Base-by-base conservation (phyloP, 768 basidiomycete species). In the Tephrocybe sp. region DNA sequence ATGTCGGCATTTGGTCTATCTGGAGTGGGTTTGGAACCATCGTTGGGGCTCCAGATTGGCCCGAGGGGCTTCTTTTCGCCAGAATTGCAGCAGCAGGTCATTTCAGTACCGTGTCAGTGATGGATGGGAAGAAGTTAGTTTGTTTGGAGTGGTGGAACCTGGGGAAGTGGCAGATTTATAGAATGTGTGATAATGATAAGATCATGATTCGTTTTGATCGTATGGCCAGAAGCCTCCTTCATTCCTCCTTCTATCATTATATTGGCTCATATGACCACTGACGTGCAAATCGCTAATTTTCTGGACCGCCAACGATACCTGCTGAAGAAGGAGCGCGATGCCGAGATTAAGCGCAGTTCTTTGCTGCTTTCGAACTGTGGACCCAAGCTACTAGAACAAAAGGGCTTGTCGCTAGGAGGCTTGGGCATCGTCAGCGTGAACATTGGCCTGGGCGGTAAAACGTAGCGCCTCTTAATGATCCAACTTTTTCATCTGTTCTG, bases 391-490 rank as follows among this genome's bases (percentile, higher is more conserved):
- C 76, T 98, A n/a, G 92, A 96, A 65, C 85, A 89, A 57, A 86
- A 87, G 51, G 95, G 95, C 3, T 73, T 98, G 9, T 85, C 91
- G 0, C 65, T 97, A 1, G 79, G 79, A 23, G 85, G 85, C 39
- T 73, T 98, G 4, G 83, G 89, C 1, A 70, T 92, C 1, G 75
- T 80, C 1, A 75, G 78, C 20, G 75, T 93, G n/a, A 84, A 79
- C 45, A 78, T 97, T 14, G 96, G 95, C 2, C 77, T 98, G 4
- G 95, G 93, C 22, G 95, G 94, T 22, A 95, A 94, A 73, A 94
- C 85, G 93, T 96, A 65, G 63, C 68, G 41, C 52, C 12, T 19
- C 6, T n/a, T 32, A 30, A 26, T n/a, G 3, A 26, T 49, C 39
- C 22, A 40, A 35, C 19, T 40, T 47, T n/a, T 44, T 49, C 35